Base-by-base conservation (phyloP, 208 protist genomes). In the Phytomonas francai region DNA sequence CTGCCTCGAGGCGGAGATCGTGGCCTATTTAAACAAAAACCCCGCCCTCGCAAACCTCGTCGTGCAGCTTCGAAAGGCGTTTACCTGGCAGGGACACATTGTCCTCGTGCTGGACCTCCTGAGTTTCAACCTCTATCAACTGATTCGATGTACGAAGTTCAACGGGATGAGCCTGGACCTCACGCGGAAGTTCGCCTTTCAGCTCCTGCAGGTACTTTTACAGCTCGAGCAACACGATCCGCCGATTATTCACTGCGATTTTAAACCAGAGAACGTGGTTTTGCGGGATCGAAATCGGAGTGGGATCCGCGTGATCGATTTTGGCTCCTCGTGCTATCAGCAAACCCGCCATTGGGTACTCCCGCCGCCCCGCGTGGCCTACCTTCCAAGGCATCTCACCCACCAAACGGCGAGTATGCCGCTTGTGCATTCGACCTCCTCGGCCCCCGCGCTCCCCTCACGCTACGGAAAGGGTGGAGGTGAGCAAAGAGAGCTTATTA, bases 81-180 rank as follows among this genome's bases (percentile, higher is more conserved):
- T 94, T 65, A 31, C 78, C 34, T 96, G 87, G 86, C 89, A 90
- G 29, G 86, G 87, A 65, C 98, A 99, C 76, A 70, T 98, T 25
- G 98, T 98, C 69, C 76, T 99, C 16, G 97, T 99, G 28, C 98
- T 98, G 74, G 98, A 99, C 81, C 81, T 99, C 51, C 85, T 99
- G 28, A 98, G 91, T 39, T 96, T 92, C 75, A 98, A 98, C 70
- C 83, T 99, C 12, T 99, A 98, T 74, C 91, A 98, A 66, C 85
- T 99, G 22, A 88, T 99, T 61, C 87, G 83, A 12, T 80, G 76
- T 49, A 97, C 91, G 0, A 80, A 92, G 65, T 93, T 87, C 74
- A 93, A 90, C 72, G 93, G 93, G 54, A 81, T 97, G 11, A 94
- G 89, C 61, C 77, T 97, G 29, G 83, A 91, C 54, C 70, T 96